Evolutionary conservation across 2,329 filamentous ascomycete genomes (phyloP).

Genomic region (Paracamarosporium sp.): DNA sequence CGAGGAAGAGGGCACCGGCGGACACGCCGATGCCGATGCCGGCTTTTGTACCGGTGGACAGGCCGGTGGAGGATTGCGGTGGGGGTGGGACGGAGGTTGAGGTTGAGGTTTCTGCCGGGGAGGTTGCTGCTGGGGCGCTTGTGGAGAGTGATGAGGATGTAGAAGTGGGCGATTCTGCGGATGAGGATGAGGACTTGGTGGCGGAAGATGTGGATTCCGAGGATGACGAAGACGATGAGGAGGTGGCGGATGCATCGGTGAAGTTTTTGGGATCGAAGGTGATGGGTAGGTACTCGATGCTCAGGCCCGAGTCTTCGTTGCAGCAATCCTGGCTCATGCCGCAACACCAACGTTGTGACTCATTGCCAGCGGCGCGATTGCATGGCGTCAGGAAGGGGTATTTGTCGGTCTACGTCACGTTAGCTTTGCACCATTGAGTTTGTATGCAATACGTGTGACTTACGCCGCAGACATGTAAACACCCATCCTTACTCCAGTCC

Average conservation of each 20-base stretch:
- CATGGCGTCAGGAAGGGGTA: conserved; percentile 9
- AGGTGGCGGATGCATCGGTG: neutral
- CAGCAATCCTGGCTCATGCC: conserved; percentile 8
- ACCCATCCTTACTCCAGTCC: conserved; percentile 9
- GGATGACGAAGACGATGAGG: neutral
- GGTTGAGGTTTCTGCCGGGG: neutral
- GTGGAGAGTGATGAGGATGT: neutral
- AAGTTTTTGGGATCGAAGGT: conserved; percentile 1
- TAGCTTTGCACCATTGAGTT: neutral
- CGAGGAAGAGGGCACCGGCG: neutral
- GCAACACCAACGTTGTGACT: conserved; percentile 11
- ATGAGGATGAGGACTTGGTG: neutral
- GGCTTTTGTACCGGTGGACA: conserved; percentile 8
- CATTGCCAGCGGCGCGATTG: conserved; percentile 9
- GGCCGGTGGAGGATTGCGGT: neutral
- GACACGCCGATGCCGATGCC: conserved; percentile 10
- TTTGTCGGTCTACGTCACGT: conserved; percentile 3
- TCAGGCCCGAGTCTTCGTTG: neutral
- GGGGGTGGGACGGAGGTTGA: neutral
- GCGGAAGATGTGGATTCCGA: neutral
- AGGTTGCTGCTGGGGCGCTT: neutral
- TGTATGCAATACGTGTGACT: neutral
- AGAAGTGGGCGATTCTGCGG: neutral
- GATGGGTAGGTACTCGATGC: conserved; percentile 6
- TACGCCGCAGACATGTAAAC: conserved; percentile 13